These are phyloP conservation scores for Spiraea crenata DNA, from an alignment of 331 rosid species.

Conservation along the genomic window DNA sequence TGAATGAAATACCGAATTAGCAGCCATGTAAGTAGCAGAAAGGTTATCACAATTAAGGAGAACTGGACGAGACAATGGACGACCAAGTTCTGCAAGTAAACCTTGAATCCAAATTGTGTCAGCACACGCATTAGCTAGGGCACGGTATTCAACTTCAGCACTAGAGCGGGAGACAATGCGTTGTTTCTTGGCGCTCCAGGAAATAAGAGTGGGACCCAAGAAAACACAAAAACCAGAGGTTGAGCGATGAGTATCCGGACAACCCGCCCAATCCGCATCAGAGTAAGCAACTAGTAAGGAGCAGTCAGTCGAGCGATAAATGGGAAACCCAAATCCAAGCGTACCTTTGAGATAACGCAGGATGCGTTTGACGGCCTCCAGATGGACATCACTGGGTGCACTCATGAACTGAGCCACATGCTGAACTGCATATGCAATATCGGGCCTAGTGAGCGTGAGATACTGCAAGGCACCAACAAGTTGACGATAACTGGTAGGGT, in stretches of 20 bases:
- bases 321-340: no score
- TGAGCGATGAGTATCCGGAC: neutral
- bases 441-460: neutral
- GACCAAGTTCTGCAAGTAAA: neutral
- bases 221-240: neutral
- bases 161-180: neutral
- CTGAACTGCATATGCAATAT: neutral
- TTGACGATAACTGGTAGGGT: neutral
- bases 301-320: neutral
- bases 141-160: neutral
- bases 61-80: neutral
- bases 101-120: neutral
- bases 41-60: neutral
- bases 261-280: neutral
- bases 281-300: no score
- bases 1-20: neutral
- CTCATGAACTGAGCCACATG: neutral
- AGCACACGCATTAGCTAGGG: neutral
- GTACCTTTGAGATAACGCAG: neutral
- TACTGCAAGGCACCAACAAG: neutral
- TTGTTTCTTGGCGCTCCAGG: no score
- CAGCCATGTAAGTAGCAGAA: neutral
- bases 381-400: neutral
- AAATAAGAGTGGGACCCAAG: no score
- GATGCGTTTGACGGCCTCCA: neutral